Evolutionary conservation across 2,329 filamentous ascomycete species (phyloP), one percentile per base, ranked within the genome.

Genomic region (Alternaria atra): DNA sequence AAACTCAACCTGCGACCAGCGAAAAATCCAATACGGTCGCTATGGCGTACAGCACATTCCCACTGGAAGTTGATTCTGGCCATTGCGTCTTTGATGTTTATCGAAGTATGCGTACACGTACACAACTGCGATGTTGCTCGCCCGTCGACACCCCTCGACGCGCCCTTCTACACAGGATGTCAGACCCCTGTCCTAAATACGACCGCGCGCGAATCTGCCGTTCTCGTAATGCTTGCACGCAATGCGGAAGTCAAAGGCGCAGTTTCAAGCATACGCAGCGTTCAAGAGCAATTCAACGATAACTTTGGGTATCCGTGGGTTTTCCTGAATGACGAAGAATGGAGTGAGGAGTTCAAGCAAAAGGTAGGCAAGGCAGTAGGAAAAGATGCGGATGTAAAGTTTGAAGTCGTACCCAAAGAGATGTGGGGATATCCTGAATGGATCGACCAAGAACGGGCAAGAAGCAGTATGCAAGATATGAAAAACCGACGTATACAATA

Each of bases 241-340:
- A 97, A 97, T 74, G 88, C 91, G 73, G 94, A 98, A 82, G 82
- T 97, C 20, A 81, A 87, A 30, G 90, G 90, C 37, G 91, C 97
- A 83, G 82, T 97, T 27, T 86, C 59, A 92, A 97, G 76, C 84
- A 54, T 69, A 10, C 35, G 37, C 12, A 65, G 48, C 37, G 52
- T 98, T 61, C 94, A 98, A 81, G 84, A 90, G 67, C 97, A 93
- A 1, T 98, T 93, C 92, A 98, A 98, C 75, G 84, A 87, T 82
- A 97, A 97, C 76, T 98, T 97, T 86, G 97, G 97, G 82, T 98
- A 98, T 75, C 94, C 94, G 0, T 97, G 94, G 92, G 97, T 93
- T 2, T 98, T 98, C 78, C 94, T 98, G 84, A 98, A 98, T 79
- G 93, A 98, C 73, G 89, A 91, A 44, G 91, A 91, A 9, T 98